Percentiles rank a stretch among this genome's conserved stretches.
Conservation (phyloP, 2,329 filamentous ascomycete genomes). For the Cordyceps cateniannulata region DNA sequence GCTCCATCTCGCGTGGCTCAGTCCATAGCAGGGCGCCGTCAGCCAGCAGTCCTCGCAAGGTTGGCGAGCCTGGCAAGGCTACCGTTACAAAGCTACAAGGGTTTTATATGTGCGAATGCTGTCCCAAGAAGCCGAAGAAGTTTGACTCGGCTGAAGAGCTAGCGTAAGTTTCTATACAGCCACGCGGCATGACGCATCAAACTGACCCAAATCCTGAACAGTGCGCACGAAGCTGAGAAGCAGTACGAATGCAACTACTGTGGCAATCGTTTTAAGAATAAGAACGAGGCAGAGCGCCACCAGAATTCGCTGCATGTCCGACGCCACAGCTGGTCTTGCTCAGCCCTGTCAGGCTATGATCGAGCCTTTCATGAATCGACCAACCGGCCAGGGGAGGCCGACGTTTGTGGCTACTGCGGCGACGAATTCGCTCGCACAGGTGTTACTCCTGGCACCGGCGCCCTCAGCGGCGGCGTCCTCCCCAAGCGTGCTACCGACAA, state of each 20-base stretch:
- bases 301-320: slow-evolving; percentile 92
- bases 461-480: slow-evolving; percentile 28
- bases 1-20: slow-evolving; percentile 36
- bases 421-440: slow-evolving; percentile 68
- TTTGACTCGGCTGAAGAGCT: slow-evolving; percentile 82
- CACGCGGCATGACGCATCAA: not conserved
- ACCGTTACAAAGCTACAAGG: slow-evolving; percentile 43
- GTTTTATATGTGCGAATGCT: slow-evolving; percentile 78
- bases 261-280: slow-evolving; percentile 96
- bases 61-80: slow-evolving; percentile 43
- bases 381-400: slow-evolving; percentile 57
- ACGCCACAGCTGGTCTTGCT: slow-evolving; percentile 94
- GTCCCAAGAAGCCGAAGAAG: slow-evolving; percentile 94
- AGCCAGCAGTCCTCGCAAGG: slow-evolving; percentile 44
- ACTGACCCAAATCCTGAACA: slow-evolving; percentile 31
- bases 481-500: slow-evolving; percentile 58
- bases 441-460: slow-evolving; percentile 27
- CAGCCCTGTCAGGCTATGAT: slow-evolving; percentile 69
- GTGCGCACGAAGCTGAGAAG: slow-evolving; percentile 86
- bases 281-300: slow-evolving; percentile 94
- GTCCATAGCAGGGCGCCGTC: slow-evolving; percentile 41
- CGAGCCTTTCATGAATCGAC: slow-evolving; percentile 83
- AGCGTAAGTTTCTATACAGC: slow-evolving; percentile 49
- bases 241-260: slow-evolving; percentile 93
- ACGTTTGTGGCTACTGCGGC: slow-evolving; percentile 92